Base-by-base conservation (phyloP, 2,329 filamentous ascomycete genomes). In the Acephala macrosclerotiorum region DNA sequence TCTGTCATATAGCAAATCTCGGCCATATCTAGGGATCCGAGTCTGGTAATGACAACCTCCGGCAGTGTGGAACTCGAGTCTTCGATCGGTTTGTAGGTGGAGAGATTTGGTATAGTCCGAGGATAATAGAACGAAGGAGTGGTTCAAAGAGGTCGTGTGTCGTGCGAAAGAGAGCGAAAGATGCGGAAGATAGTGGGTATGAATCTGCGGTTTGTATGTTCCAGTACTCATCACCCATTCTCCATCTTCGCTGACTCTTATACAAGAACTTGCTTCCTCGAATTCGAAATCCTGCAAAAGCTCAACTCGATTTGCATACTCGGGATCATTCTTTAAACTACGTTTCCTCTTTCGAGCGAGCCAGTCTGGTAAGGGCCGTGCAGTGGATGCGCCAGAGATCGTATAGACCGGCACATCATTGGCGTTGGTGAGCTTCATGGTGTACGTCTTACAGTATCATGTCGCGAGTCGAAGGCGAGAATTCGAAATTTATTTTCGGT, bases 261-360 rank as follows among this genome's bases (percentile, higher is more conserved):
- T 88, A 77, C 95, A 97, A 72, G 90, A 88, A 76, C 94, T 97
- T 47, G 96, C 95, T 80, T 97, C 94, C 75, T 97, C 94, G 75
- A 99, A 98, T 76, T 96, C 94, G 78, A 99, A 99, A 77, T 99
- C 96, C 75, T 99, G 96, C 42, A 99, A 86, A 64, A 99, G 84
- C 79, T 99, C 96, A 73, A 99, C 90, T 71, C 96, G 91, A 78
- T 94, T 97, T 69, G 94, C 91, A 80, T 95, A 98, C 77, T 97
- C 95, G 66, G 91, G 85, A 76, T 98, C 95, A 72, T 95, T 89
- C 80, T 98, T 98, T 72, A 97, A 82, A 76, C 92, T 96, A 77
- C 92, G 87, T 84, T 97, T 98, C 77, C 95, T 86, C 74, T 93
- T 91, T 71, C 93, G 87, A 38, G 94, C 91, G 67, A 99, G 91